These are phyloP conservation scores for Hibiscus tridactylites DNA, from an alignment of 345 rosid species.

Conservation along the genomic window DNA sequence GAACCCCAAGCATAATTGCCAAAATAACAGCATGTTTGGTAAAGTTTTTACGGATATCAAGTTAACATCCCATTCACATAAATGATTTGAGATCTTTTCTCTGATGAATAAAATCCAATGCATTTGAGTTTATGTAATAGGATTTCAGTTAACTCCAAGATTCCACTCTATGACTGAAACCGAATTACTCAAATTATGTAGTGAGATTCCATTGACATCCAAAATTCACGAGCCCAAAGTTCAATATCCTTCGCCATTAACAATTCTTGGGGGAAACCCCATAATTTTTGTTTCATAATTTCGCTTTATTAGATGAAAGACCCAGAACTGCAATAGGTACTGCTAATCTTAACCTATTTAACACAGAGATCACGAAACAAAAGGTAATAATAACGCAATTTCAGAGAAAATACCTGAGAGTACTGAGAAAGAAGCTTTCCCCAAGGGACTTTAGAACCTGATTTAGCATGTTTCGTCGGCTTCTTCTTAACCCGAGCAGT, in stretches of 20 bases:
- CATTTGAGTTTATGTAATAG: neutral
- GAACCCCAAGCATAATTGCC: neutral
- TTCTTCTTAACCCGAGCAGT: slow-evolving; percentile 36
- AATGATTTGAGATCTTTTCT: neutral
- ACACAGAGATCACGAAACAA: neutral
- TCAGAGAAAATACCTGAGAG: slow-evolving; percentile 44
- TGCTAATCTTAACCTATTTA: neutral
- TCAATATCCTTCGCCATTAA: neutral
- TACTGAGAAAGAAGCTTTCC: slow-evolving; percentile 87
- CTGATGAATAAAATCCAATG: neutral
- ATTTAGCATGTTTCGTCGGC: slow-evolving; percentile 16
- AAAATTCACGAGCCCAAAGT: neutral
- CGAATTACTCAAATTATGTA: neutral
- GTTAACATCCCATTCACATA: slow-evolving; percentile 1
- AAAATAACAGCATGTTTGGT: neutral
- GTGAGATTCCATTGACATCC: neutral
- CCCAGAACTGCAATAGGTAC: neutral
- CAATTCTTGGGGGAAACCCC: neutral
- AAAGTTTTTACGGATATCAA: neutral
- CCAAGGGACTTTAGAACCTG: slow-evolving; percentile 54
- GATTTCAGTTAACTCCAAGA: neutral
- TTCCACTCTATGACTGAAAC: neutral
- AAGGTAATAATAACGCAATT: neutral
- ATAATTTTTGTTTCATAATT: neutral
- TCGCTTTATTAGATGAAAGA: neutral